These are phyloP conservation scores for Tricholoma hemisulphureum DNA, from an alignment of 768 basidiomycete species.

Conservation along the genomic window DNA sequence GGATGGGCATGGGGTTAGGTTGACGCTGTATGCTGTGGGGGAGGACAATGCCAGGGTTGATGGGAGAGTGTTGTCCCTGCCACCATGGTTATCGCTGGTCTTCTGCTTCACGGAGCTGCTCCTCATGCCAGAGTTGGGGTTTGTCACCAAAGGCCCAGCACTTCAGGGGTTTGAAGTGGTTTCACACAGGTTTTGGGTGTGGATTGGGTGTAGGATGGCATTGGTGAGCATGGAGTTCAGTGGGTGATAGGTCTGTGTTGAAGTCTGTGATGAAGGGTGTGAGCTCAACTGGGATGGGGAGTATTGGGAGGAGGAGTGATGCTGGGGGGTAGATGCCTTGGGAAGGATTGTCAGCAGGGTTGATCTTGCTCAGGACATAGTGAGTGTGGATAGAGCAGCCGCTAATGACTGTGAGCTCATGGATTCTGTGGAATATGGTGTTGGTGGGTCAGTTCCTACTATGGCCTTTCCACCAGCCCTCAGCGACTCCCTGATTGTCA, in stretches of 20 bases:
- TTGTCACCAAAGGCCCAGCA: neutral
- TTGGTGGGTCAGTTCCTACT: neutral
- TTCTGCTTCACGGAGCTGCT: neutral
- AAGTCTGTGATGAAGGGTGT: no score
- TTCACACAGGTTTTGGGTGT: neutral
- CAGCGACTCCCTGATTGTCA: no score
- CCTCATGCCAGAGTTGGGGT: neutral
- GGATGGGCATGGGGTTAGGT: neutral
- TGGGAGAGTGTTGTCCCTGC: neutral
- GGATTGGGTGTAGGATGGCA: neutral
- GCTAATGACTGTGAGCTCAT: neutral
- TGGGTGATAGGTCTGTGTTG: no score
- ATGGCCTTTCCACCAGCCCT: neutral
- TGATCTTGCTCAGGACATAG: no score
- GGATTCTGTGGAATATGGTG: neutral
- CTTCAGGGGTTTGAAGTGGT: neutral
- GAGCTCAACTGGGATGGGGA: no score
- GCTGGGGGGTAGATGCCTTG: no score
- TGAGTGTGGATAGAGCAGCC: no score
- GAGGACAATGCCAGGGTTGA: neutral
- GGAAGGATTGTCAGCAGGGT: no score
- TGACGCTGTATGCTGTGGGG: neutral
- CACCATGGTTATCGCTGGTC: neutral
- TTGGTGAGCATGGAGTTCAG: no score
- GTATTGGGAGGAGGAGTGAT: no score